Conservation (phyloP, 352 stramenopile genomes). For the Phytophthora aleatoria region DNA sequence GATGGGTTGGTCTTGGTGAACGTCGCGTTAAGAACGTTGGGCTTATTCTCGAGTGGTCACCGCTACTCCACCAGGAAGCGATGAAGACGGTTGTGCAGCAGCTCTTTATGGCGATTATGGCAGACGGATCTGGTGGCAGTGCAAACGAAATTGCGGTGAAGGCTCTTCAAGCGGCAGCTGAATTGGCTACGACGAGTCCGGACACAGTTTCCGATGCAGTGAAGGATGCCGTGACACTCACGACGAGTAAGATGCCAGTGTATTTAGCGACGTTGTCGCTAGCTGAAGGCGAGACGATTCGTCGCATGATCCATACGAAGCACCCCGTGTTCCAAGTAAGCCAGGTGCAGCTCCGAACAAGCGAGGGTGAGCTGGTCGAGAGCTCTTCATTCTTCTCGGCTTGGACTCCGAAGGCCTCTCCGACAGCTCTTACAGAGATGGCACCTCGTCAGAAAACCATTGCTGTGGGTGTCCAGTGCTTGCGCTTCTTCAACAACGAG, state of each 20-base stretch:
- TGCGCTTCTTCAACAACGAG: constrained; percentile 98
- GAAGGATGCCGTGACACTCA: constrained; percentile 46
- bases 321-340: constrained; percentile 76
- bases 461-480: constrained; percentile 81
- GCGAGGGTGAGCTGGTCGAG: constrained; percentile 81
- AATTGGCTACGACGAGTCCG: constrained; percentile 36
- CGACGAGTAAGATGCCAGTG: constrained; percentile 51
- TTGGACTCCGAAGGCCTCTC: constrained; percentile 35
- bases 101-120: constrained; percentile 64
- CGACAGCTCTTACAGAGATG: constrained; percentile 12
- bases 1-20: constrained; percentile 88
- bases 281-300: constrained; percentile 97
- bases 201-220: constrained; percentile 34
- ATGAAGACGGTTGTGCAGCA: constrained; percentile 74
- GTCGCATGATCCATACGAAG: constrained; percentile 94
- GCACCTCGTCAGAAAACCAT: constrained; percentile 38
- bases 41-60: constrained; percentile 89
- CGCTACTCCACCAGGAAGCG: constrained; percentile 67
- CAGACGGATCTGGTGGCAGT: constrained; percentile 16
- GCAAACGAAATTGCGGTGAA: constrained; percentile 80
- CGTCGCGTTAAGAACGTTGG: constrained; percentile 90
- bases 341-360: constrained; percentile 75
- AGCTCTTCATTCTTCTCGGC: constrained; percentile 74
- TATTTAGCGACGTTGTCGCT: constrained; percentile 97
- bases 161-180: constrained; percentile 41